phyloP scores from a whole-genome alignment of 1,284 basidiomycete genomes.

The Ceratobasidium theobromae region DNA sequence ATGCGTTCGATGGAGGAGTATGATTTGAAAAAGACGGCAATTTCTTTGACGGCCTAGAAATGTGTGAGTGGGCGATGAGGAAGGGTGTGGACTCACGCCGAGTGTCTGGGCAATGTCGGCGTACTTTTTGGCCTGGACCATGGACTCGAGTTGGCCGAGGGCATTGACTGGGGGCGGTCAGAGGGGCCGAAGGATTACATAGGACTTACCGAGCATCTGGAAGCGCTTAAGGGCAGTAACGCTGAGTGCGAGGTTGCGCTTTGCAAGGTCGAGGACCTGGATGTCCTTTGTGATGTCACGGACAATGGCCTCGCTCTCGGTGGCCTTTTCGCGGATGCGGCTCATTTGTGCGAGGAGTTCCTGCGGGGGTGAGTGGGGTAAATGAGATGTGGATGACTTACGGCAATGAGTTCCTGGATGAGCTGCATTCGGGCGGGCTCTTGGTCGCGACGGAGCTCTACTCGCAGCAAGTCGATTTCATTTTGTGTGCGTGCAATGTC shows the following conservation, averaged over 20 bases:
- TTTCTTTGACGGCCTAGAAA: slow-evolving; percentile 79
- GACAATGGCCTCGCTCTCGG: slow-evolving; percentile 94
- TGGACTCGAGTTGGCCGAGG: slow-evolving; percentile 75
- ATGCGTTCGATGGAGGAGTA: slow-evolving; percentile 76
- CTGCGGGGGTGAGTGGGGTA: slow-evolving; percentile 47
- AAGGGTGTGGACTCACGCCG: slow-evolving; percentile 52
- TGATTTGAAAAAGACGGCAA: slow-evolving; percentile 74
- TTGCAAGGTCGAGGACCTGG: slow-evolving; percentile 89
- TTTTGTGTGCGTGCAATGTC: slow-evolving; percentile 63
- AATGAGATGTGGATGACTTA: slow-evolving; percentile 44
- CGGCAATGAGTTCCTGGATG: slow-evolving; percentile 92
- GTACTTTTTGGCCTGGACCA: slow-evolving; percentile 77
- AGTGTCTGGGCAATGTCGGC: slow-evolving; percentile 81
- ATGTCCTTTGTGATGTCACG: slow-evolving; percentile 96
- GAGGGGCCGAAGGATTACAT: neutral
- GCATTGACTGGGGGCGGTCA: slow-evolving; percentile 63
- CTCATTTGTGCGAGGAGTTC: slow-evolving; percentile 92
- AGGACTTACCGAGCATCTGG: slow-evolving; percentile 83
- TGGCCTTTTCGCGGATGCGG: slow-evolving; percentile 90
- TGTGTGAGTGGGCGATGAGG: neutral
- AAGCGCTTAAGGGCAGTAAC: slow-evolving; percentile 90
- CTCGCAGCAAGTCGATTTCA: slow-evolving; percentile 71
- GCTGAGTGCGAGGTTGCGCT: slow-evolving; percentile 86
- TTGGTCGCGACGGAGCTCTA: slow-evolving; percentile 70
- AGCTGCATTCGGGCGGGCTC: slow-evolving; percentile 82